Evolutionary conservation across 2,329 filamentous ascomycete genomes (phyloP), one percentile per base, ranked within the genome.

Genomic region (Colletotrichum orchidophilum): DNA sequence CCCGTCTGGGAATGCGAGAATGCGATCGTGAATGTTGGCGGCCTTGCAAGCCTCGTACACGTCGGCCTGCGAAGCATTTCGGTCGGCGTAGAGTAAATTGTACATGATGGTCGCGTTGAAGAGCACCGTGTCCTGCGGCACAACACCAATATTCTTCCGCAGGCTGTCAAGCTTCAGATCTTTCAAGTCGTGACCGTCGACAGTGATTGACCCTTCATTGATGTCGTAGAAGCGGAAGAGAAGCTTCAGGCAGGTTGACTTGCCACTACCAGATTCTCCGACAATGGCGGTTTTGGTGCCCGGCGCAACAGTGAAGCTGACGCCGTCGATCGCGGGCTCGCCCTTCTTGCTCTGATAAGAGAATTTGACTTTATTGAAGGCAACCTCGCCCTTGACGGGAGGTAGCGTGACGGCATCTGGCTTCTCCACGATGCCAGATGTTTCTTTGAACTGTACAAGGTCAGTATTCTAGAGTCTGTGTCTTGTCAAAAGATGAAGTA

Each of bases 31-130:
- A 39, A 89, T 88, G 50, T 86, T 87, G 9, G 87, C 87, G 0
- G 85, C 83, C 71, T 83, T 83, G 74, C 87, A 88, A 3, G 87
- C 87, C 49, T 84, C 82, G 57, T 81, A 84, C 0, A 89, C 82
- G 15, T 88, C 85, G 39, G 83, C 84, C 33, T 87, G 81, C 0
- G 85, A 80, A 2, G 85, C 87, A 13, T 80, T 75, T 0, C 84
- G 83, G 70, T 85, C 86, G 26, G 86, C 87, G 65, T 88, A 89
- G 62, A 83, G 80, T 12, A 89, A 80, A 70, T 89, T 89, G 77
- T 87, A 88, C 80, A 88, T 87, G 65, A 89, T 82, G 2, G 83
- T 84, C 46, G 87, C 86, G 75, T 88, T 87, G 77, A 89, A 88
- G 5, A 85, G 78, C 29, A 84, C 80, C 0, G 83, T 83, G 1